Evolutionary conservation across 2,329 filamentous ascomycete species (phyloP).

Genomic region (Cryphonectria japonica): DNA sequence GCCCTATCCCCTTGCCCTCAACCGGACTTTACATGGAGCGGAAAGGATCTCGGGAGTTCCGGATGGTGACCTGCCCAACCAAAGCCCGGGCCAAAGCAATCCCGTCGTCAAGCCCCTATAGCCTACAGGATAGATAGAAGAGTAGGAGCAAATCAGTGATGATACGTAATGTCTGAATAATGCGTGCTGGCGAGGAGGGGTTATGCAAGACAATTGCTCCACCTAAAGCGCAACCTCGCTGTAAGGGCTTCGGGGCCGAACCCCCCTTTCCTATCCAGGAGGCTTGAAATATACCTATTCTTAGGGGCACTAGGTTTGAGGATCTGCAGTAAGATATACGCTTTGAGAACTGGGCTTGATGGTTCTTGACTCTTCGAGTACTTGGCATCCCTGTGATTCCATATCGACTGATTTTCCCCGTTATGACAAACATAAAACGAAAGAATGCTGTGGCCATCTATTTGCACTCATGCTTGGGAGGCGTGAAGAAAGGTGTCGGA

Average conservation of each 20-base stretch:
- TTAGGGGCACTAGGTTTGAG: background rate
- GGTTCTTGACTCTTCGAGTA: background rate
- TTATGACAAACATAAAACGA: background rate
- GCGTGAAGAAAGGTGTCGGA: background rate
- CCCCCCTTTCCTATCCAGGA: background rate
- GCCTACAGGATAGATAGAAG: background rate
- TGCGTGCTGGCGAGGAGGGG: background rate
- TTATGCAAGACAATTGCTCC: background rate
- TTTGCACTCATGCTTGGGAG: background rate
- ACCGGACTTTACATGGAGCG: background rate
- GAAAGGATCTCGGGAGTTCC: background rate
- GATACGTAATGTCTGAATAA: background rate
- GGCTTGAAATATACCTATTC: background rate
- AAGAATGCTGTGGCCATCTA: background rate
- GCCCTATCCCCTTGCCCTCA: background rate
- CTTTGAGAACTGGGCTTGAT: background rate
- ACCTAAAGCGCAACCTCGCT: background rate
- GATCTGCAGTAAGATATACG: background rate
- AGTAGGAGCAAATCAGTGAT: background rate
- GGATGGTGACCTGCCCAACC: background rate
- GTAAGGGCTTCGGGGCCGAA: too few species aligned
- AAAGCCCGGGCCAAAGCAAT: background rate
- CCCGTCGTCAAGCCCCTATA: background rate
- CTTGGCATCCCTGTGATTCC: background rate
- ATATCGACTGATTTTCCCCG: background rate